Percentiles rank a stretch among this genome's conserved stretches.
phyloP scores from a whole-genome alignment of 1,284 basidiomycete species.

The Sanguinoderma infundibulare region DNA sequence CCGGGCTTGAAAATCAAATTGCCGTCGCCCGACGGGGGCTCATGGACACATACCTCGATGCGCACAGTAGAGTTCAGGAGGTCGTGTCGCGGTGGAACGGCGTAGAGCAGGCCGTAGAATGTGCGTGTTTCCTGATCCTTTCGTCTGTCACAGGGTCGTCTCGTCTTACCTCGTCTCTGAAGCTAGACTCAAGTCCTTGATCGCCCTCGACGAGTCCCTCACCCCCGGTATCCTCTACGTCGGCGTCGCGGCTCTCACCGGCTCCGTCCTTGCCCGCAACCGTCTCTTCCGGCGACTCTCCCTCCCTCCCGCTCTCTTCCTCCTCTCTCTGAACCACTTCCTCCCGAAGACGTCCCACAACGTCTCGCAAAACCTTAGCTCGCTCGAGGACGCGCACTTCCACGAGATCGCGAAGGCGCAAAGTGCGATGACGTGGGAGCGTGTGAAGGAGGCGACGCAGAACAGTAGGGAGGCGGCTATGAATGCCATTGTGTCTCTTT shows the following conservation, averaged over 20 bases:
- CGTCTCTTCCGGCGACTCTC: constrained; percentile 72
- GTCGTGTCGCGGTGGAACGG: constrained; percentile 81
- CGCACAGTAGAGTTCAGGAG: constrained; percentile 67
- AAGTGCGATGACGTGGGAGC: constrained; percentile 53
- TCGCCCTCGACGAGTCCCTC: constrained; percentile 79
- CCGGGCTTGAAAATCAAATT: constrained; percentile 75
- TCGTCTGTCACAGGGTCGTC: background rate
- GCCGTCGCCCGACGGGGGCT: constrained; percentile 64
- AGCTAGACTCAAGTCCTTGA: constrained; percentile 84
- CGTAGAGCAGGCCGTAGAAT: constrained; percentile 81
- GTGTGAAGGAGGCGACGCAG: constrained; percentile 32
- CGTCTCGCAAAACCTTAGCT: constrained; percentile 64
- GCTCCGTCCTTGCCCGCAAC: constrained; percentile 84
- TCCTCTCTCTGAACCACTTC: constrained; percentile 76
- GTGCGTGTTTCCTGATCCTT: constrained; percentile 53
- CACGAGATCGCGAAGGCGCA: constrained; percentile 74
- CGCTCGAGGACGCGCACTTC: constrained; percentile 71
- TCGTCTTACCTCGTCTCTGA: background rate
- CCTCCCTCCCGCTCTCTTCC: constrained; percentile 72
- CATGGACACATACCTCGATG: constrained; percentile 56
- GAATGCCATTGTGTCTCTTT: constrained; percentile 49
- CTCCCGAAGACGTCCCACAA: constrained; percentile 80
- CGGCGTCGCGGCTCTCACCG: constrained; percentile 85
- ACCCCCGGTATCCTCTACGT: constrained; percentile 91
- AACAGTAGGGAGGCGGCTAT: constrained; percentile 43